Conservation (phyloP, 257 asterid genomes). For the Solanum chmielewskii region DNA sequence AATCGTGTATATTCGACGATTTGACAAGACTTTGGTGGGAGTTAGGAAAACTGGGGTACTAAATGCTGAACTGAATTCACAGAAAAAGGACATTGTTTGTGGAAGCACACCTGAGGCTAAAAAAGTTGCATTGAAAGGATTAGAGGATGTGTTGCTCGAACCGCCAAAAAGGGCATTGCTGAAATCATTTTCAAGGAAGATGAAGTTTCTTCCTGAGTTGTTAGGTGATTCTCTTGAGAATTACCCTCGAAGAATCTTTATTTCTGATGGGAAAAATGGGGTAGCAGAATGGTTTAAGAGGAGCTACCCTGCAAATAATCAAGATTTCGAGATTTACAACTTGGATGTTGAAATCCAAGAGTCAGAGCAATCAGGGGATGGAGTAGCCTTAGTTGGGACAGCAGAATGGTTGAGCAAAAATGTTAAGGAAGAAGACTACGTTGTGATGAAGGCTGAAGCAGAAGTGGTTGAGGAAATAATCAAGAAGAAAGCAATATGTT, state of each 20-base stretch:
- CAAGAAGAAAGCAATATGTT: conserved; percentile 23
- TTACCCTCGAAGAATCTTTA: conserved; percentile 50
- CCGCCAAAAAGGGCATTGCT: conserved; percentile 19
- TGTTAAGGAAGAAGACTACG: conserved; percentile 36
- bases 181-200: conserved; percentile 23
- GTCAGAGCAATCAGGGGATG: neutral
- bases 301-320: conserved; percentile 52
- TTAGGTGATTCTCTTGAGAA: conserved; percentile 42
- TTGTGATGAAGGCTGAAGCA: conserved; percentile 65
- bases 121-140: conserved; percentile 30
- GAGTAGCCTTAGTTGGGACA: neutral
- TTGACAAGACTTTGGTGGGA: conserved; percentile 39
- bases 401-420: conserved; percentile 30
- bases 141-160: conserved; percentile 40
- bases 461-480: conserved; percentile 44
- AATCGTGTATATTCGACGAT: conserved; percentile 46
- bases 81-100: neutral
- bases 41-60: conserved; percentile 32
- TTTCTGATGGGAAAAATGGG: conserved; percentile 37
- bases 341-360: conserved; percentile 4
- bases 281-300: conserved; percentile 53
- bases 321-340: conserved; percentile 41
- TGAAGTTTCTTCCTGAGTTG: conserved; percentile 61
- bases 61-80: neutral
- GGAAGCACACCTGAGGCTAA: conserved; percentile 22